A percentile compares a stretch with the other conserved stretches of the same genome.
Conservation (phyloP, 1,139 yeast genomes). For the Lodderomyces jiufengensis region DNA sequence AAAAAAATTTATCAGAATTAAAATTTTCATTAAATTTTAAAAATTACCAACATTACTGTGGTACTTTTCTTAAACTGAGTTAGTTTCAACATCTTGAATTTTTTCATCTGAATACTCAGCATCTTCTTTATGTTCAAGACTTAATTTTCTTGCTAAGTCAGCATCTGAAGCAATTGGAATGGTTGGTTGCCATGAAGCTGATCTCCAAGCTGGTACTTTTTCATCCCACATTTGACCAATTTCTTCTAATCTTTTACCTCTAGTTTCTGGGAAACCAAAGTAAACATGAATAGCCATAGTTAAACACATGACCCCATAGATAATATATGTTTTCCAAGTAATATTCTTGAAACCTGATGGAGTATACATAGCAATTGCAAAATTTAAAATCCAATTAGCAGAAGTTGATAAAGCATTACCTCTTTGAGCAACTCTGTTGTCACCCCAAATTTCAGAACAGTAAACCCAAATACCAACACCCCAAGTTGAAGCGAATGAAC, state of each 20-base stretch:
- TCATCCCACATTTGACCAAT: slow-evolving; percentile 58
- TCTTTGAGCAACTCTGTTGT: slow-evolving; percentile 52
- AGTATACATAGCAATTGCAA: slow-evolving; percentile 51
- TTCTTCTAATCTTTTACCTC: slow-evolving; percentile 61
- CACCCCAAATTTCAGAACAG: slow-evolving; percentile 54
- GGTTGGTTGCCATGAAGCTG: slow-evolving; percentile 37
- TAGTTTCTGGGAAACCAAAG: slow-evolving; percentile 66
- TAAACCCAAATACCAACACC: slow-evolving; percentile 59
- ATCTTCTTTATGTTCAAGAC: slow-evolving; percentile 29
- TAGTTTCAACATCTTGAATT: slow-evolving; percentile 1
- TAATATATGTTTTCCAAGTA: slow-evolving; percentile 45
- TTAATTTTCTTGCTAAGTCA: slow-evolving; percentile 36
- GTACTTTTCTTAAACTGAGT: slow-evolving; percentile 1
- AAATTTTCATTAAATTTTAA: too few species aligned
- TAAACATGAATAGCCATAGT: slow-evolving; percentile 58
- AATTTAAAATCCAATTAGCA: slow-evolving; percentile 52
- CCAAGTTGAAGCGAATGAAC: slow-evolving; percentile 55
- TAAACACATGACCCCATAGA: slow-evolving; percentile 47
- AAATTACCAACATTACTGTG: too few species aligned
- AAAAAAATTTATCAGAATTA: too few species aligned
- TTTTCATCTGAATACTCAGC: slow-evolving; percentile 12
- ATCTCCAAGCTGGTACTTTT: slow-evolving; percentile 57
- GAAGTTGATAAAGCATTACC: slow-evolving; percentile 51
- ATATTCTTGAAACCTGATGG: slow-evolving; percentile 46
- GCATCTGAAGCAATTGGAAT: slow-evolving; percentile 41